Evolutionary conservation across 176 grass and related monocot genomes (phyloP), one percentile per base, ranked within the genome.

Genomic region (Aegilops umbellulata): DNA sequence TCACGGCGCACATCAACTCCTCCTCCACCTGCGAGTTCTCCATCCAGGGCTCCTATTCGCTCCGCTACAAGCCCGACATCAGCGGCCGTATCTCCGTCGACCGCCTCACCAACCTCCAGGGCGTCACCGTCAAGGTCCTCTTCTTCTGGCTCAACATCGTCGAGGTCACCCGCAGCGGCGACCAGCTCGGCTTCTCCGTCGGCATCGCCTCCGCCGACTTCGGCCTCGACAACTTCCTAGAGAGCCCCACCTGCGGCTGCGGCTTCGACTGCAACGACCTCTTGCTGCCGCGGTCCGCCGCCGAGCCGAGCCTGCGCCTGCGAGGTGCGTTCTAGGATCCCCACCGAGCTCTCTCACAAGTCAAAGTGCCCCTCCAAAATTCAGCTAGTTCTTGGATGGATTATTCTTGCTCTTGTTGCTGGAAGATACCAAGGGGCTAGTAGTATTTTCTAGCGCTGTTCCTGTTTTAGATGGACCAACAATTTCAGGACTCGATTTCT

Each of bases 121-220:
- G 96, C 35, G 91, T 98, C 79, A 83, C 88, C 76, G 96, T 98
- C 84, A 95, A 98, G 92, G 49, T 98, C 58, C 91, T 98, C 78
- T 86, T 98, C 81, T 87, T 98, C 64, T 98, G 93, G 91, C 34
- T 98, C 75, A 95, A 95, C 91, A 98, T 98, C 84, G 4, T 98
- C 65, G 93, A 98, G 93, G 96, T 98, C 57, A 76, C 68, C 39
- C 86, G 89, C 74, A 12, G 57, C 44, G 90, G 83, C 22, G 93
- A 95, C 76, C 35, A 90, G 20, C 92, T 98, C 69, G 70, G 80
- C 6, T 98, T 98, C 90, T 98, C 96, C 29, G 93, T 98, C 71
- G 96, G 96, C 70, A 92, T 98, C 73, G 90, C 88, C 23, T 95
- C 96, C 73, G 96, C 96, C 0, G 92, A 95, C 73, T 98, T 98